Percentiles rank a stretch among this genome's conserved stretches.
Conservation (phyloP, 2,329 filamentous ascomycete species). For the Endoconidiophora polonica region DNA sequence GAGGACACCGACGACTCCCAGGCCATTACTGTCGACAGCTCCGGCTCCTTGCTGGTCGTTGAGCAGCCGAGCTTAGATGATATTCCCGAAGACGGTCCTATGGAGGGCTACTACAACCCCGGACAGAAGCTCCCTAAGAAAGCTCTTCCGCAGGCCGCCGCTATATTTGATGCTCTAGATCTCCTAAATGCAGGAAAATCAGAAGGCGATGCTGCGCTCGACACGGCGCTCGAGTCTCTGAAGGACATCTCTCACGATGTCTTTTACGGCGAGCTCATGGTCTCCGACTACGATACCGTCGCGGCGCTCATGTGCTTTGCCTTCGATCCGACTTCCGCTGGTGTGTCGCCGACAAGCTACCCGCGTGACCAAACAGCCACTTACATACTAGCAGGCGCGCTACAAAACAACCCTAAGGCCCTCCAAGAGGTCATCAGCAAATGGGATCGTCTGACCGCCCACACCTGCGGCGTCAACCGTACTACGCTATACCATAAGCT, state of each 20-base stretch:
- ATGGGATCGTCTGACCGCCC: slow-evolving; percentile 28
- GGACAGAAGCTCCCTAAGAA: slow-evolving; percentile 6
- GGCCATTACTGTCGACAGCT: slow-evolving; percentile 30
- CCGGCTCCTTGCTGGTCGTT: slow-evolving; percentile 29
- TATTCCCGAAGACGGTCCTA: slow-evolving; percentile 33
- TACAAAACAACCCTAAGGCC: slow-evolving; percentile 50
- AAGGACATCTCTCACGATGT: slow-evolving; percentile 50
- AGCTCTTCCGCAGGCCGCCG: slow-evolving; percentile 15
- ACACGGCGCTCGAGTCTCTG: slow-evolving; percentile 38
- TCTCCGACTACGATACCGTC: slow-evolving; percentile 36
- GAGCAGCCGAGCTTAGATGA: slow-evolving; percentile 23
- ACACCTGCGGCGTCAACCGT: slow-evolving; percentile 21
- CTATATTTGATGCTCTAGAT: slow-evolving; percentile 29
- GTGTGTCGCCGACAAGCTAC: slow-evolving; percentile 15
- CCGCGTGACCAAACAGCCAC: slow-evolving; percentile 36
- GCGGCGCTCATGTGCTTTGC: slow-evolving; percentile 42
- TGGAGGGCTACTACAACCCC: slow-evolving; percentile 28
- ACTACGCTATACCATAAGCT: slow-evolving; percentile 12
- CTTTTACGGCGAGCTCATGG: slow-evolving; percentile 50
- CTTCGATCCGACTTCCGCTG: slow-evolving; percentile 17
- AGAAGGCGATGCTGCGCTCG: slow-evolving; percentile 22
- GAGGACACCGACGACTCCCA: slow-evolving; percentile 33
- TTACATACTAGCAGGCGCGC: slow-evolving; percentile 36
- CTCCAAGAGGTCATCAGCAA: slow-evolving; percentile 32
- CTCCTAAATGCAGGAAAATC: slow-evolving; percentile 30